Evolutionary conservation across 1,139 yeast species (phyloP).

Genomic region (Yamadazyma dendronema): DNA sequence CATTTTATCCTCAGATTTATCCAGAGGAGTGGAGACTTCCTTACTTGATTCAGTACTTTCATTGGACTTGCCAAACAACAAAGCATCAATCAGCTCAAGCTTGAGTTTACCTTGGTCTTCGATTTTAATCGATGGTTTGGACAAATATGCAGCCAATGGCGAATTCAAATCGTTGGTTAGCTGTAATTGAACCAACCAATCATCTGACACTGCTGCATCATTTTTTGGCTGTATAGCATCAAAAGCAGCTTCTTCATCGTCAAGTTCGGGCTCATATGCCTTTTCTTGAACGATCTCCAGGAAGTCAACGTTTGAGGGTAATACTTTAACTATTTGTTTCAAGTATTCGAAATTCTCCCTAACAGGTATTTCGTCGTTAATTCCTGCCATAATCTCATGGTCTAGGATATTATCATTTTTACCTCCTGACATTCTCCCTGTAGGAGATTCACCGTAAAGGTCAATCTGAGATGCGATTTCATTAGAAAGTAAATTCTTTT

Average conservation of each 20-base stretch:
- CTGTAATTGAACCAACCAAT: constrained; percentile 65
- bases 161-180: constrained; percentile 57
- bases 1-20: constrained; percentile 15
- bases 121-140: constrained; percentile 13
- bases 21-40: constrained; percentile 25
- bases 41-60: constrained; percentile 20
- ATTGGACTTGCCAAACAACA: constrained; percentile 54
- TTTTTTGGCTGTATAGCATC: constrained; percentile 30
- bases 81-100: constrained; percentile 42
- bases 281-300: constrained; percentile 54
- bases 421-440: neutral
- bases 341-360: constrained; percentile 32
- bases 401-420: neutral
- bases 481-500: constrained; percentile 11
- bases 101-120: constrained; percentile 20
- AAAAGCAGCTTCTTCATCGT: constrained; percentile 32
- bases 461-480: constrained; percentile 13
- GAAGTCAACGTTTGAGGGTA: constrained; percentile 32
- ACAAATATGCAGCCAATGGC: constrained; percentile 32
- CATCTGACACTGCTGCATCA: constrained; percentile 48
- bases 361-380: constrained; percentile 8
- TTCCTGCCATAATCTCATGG: constrained; percentile 6
- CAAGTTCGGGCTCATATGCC: constrained; percentile 64
- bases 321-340: constrained; percentile 31
- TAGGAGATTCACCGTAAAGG: constrained; percentile 3